Evolutionary conservation across 257 asterid species (phyloP), one percentile per base, ranked within the genome.

Genomic region (Solanum corneliomulleri): DNA sequence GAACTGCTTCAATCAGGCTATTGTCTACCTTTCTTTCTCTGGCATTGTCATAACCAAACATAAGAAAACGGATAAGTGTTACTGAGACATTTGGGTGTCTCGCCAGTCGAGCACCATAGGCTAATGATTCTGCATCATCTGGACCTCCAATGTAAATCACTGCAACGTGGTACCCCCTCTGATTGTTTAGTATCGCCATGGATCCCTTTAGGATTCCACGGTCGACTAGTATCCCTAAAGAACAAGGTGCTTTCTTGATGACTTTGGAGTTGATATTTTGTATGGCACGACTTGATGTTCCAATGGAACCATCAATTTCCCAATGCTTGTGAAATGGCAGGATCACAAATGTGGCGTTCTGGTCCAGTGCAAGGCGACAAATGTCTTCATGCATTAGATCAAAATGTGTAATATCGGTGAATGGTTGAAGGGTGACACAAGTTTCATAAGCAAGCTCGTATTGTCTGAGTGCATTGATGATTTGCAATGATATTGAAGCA

Each of bases 301-400:
- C 96, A 7, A 96, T 87, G 9, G 98, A 92, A 4, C 98, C 98
- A 83, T 96, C 98, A 62, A 95, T 92, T 76, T 91, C 98, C 96
- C 97, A 95, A 18, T 87, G 93, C 89, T 92, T 95, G 92, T 96
- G 98, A 82, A 94, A 96, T 0, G 98, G 99, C 5, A 96, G 91
- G 31, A 96, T 91, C 71, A 94, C 27, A 5, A 96, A 85, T 21
- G 88, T 93, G 2, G 94, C 95, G 15, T 86, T 87, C 60, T 95
- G 95, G 84, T 94, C 98, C 1, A 91, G 27, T 0, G 96, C 94
- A 20, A 95, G 80, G 1, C 97, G 90, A 35, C 90, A 92, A 4
- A 95, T 88, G 86, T 96, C 99, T 3, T 92, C 95, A 47, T 95
- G 96, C 92, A 93, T 90, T 2, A 92, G 89, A 21, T 92, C 93